Conservation (phyloP, 306 rosid genomes). For the Dryas drummondii region DNA sequence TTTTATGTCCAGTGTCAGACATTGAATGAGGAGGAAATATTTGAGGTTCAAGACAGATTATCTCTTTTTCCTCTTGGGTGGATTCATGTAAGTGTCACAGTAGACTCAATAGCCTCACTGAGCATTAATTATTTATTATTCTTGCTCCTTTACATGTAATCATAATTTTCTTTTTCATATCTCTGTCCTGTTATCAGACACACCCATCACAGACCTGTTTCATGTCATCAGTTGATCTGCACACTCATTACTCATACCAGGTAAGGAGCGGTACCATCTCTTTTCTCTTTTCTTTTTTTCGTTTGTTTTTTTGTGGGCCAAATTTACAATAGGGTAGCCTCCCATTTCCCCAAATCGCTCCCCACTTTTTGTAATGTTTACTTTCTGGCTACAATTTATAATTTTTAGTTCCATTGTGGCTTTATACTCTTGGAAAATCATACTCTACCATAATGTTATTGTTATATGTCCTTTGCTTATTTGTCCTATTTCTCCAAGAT, state of each 20-base stretch:
- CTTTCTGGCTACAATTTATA: neutral
- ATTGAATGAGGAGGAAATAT: conserved; percentile 96
- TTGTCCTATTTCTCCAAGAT: conserved; percentile 7
- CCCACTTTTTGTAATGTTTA: neutral
- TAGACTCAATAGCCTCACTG: conserved; percentile 9
- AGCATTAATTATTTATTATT: neutral
- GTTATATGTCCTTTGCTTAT: neutral
- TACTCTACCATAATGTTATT: neutral
- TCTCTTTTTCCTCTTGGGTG: conserved; percentile 96
- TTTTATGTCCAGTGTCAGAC: conserved; percentile 76
- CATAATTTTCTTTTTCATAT: conserved; percentile 10
- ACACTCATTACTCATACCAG: conserved; percentile 99
- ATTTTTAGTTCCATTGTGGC: neutral
- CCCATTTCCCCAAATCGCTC: neutral
- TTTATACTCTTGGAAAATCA: neutral
- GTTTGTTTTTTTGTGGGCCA: neutral
- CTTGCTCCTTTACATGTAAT: neutral
- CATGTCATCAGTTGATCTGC: conserved; percentile 98
- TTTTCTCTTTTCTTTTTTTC: neutral
- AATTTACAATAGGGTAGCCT: neutral
- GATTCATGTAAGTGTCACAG: conserved; percentile 87
- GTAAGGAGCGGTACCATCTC: conserved; percentile 39
- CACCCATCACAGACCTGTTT: conserved; percentile 99
- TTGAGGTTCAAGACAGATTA: conserved; percentile 93
- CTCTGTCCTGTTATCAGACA: conserved; percentile 54